Evolutionary conservation across 2,329 filamentous ascomycete genomes (phyloP).

Genomic region (Fusarium dlaminii): DNA sequence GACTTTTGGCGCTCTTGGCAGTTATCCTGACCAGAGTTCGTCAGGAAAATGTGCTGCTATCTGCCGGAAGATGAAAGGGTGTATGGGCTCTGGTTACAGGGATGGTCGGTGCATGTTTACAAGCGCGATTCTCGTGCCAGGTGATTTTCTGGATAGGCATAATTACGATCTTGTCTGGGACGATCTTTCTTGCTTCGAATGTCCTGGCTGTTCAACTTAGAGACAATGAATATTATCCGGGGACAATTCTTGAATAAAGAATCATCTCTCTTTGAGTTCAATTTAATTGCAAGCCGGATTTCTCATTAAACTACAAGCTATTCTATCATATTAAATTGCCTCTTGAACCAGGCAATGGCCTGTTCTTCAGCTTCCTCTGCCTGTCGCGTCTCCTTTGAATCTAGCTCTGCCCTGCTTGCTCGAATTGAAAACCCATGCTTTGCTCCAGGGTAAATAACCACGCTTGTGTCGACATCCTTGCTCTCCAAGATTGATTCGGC

Average conservation of each 20-base stretch:
- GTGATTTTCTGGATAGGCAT: not conserved
- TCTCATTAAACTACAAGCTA: rapidly evolving
- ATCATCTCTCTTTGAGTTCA: rapidly evolving
- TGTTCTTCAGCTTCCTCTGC: not conserved
- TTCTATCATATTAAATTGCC: not conserved
- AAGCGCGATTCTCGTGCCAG: not conserved
- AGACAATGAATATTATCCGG: not conserved
- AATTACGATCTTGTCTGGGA: not conserved
- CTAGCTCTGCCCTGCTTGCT: not conserved
- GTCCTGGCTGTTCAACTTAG: not conserved
- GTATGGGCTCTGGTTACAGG: not conserved
- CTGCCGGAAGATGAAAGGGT: not conserved
- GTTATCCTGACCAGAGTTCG: not conserved
- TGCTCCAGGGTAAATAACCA: not conserved
- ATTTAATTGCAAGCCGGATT: rapidly evolving
- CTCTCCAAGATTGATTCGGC: not conserved
- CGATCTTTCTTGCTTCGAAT: not conserved
- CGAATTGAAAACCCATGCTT: not conserved
- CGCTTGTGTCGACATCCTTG: not conserved
- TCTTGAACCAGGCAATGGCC: not conserved
- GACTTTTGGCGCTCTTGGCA: not conserved
- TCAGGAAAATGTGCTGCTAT: not conserved
- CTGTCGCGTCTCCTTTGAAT: not conserved
- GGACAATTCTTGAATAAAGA: rapidly evolving
- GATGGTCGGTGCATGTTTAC: not conserved